Evolutionary conservation across 345 rosid species (phyloP).

Genomic region (Euclidium syriacum): DNA sequence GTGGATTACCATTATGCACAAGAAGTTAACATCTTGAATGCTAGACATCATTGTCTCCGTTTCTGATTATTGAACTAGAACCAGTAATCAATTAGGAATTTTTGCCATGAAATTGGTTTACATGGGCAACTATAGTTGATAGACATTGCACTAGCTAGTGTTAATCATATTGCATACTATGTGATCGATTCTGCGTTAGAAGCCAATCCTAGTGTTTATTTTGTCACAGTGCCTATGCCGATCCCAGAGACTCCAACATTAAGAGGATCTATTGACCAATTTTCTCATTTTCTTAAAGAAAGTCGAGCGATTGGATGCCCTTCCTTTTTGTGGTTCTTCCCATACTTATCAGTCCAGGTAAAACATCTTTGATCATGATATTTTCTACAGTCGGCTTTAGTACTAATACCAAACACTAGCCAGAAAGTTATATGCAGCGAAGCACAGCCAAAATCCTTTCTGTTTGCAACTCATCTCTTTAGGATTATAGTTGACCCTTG

Average conservation of each 20-base stretch:
- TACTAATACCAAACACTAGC: neutral
- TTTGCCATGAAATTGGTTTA: neutral
- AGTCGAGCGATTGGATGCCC: constrained; percentile 74
- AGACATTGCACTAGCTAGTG: neutral
- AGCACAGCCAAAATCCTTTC: neutral
- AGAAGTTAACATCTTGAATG: neutral
- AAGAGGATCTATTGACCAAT: constrained; percentile 53
- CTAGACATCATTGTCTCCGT: neutral
- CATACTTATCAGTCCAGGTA: constrained; percentile 68
- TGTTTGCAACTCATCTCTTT: neutral
- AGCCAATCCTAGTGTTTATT: constrained; percentile 1
- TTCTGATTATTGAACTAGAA: too few relatives aligned
- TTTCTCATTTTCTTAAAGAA: constrained; percentile 48
- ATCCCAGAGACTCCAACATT: constrained; percentile 73
- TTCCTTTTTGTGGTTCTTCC: constrained; percentile 63
- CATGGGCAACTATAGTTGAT: neutral
- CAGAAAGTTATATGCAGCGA: neutral
- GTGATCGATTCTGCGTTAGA: neutral
- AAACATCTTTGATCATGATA: neutral
- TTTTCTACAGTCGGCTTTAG: neutral
- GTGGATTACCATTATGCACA: too few relatives aligned
- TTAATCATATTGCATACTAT: neutral
- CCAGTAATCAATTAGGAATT: too few relatives aligned
- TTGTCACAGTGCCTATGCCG: constrained; percentile 73
- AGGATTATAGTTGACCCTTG: neutral